Evolutionary conservation across 1,284 basidiomycete species (phyloP), one percentile per base, ranked within the genome.

Genomic region (Tausonia pullulans): DNA sequence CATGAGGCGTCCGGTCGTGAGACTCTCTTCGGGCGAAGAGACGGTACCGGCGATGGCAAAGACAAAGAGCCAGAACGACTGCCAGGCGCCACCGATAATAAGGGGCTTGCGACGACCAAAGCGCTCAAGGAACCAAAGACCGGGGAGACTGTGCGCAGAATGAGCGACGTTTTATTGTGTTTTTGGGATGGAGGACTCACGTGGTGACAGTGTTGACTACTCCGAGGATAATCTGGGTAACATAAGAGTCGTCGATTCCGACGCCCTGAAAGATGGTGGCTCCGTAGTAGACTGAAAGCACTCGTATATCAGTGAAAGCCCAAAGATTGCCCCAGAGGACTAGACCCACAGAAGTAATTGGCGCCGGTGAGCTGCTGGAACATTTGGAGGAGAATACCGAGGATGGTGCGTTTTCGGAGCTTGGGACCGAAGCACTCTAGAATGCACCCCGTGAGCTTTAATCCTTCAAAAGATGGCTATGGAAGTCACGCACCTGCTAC

Each of bases 291-390:
- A 84, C 7, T 10, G 5, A 6, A 27, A 27, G 27, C 27, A 27
- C 27, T 27, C 27, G 27, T 27, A 27, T 27, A 1, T 27, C 27
- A 27, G 27, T 27, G 27, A 27, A 1, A 27, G 27, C 27, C 27
- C 27, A 27, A 27, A 27, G 27, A 27, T 27, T 27, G 27, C 27
- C 27, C 27, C 27, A 27, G 8, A 85, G 76, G 84, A 84, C 71
- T 82, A 84, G 14, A 40, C 43, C 14, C 6, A 57, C 55, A 83
- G 55, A 67, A 61, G 55, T 66, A 60, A 71, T 80, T 80, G 54
- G 78, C 79, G 39, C 87, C 87, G 0, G 87, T 65, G n/a, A 88
- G 80, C 71, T 89, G 87, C 73, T 89, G 87, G 65, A 87, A 79
- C 65, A 80, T 82, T 74, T 89, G 87, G 11, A 89, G 76, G 1